Evolutionary conservation across 352 stramenopile genomes (phyloP).

Genomic region (Globisporangium alternatum): DNA sequence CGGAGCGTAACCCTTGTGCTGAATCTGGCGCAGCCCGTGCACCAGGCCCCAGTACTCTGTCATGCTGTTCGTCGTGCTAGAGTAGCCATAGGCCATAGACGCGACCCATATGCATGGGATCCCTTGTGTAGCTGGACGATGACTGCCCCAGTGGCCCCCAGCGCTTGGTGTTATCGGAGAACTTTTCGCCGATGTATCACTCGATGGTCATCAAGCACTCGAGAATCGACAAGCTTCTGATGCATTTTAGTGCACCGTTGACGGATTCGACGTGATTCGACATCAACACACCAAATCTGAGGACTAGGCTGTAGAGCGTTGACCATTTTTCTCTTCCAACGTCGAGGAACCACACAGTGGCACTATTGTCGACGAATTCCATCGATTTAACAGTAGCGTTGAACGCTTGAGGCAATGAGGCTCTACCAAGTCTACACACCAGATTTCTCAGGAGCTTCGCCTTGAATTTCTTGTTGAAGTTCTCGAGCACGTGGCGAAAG

Average conservation of each 20-base stretch:
- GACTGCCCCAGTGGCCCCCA: background rate
- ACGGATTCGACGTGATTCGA: background rate
- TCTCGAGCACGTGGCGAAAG: constrained; percentile 15
- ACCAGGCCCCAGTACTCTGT: too few species aligned
- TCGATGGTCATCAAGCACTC: background rate
- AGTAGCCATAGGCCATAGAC: too few species aligned
- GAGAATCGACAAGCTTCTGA: background rate
- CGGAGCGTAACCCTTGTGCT: too few species aligned
- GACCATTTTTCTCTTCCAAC: background rate
- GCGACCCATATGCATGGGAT: too few species aligned
- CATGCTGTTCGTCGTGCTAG: too few species aligned
- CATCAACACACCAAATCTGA: background rate
- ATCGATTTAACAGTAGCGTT: background rate
- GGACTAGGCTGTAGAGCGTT: background rate
- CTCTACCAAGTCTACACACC: background rate
- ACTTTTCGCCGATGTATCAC: background rate
- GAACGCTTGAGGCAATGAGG: background rate
- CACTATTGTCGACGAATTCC: background rate
- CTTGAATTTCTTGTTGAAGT: constrained; percentile 19
- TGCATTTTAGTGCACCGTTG: background rate
- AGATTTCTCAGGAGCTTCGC: background rate
- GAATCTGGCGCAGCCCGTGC: too few species aligned
- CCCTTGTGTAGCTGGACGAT: too few species aligned
- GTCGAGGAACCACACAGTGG: background rate
- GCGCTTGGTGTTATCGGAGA: background rate